phyloP scores from a whole-genome alignment of 2,329 filamentous ascomycete species.

The Metarhizium humberi region DNA sequence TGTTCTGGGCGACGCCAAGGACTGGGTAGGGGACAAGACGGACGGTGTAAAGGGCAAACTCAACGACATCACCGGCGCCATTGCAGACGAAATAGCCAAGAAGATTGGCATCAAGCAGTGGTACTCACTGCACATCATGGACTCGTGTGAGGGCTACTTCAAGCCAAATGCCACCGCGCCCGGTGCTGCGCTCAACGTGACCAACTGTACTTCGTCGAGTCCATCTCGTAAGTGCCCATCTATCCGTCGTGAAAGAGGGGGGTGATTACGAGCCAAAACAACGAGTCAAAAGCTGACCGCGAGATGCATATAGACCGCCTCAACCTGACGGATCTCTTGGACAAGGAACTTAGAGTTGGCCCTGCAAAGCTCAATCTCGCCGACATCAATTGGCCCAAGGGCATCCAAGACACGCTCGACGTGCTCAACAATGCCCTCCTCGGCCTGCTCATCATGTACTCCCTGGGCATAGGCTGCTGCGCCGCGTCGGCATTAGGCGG shows the following conservation, averaged over 20 bases:
- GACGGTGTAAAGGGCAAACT: constrained; percentile 25
- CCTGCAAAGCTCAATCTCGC: constrained; percentile 34
- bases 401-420: constrained; percentile 37
- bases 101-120: constrained; percentile 39
- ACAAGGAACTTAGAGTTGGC: constrained; percentile 35
- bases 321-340: constrained; percentile 38
- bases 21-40: constrained; percentile 21
- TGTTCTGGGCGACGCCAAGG: constrained; percentile 19
- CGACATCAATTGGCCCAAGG: constrained; percentile 34
- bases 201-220: constrained; percentile 29
- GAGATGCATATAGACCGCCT: constrained; percentile 22
- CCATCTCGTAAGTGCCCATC: constrained; percentile 2
- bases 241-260: too few relatives aligned
- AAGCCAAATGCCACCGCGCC: constrained; percentile 31
- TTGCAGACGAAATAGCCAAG: constrained; percentile 30
- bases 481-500: constrained; percentile 33
- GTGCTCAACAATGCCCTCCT: constrained; percentile 39
- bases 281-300: neutral
- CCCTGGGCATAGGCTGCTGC: constrained; percentile 31
- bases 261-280: too few relatives aligned
- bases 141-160: constrained; percentile 36
- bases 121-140: constrained; percentile 43
- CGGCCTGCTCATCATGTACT: constrained; percentile 39
- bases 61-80: constrained; percentile 27
- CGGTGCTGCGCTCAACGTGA: constrained; percentile 29